Conservation (phyloP, 176 grass and related monocot genomes). For the Musa beccarii region DNA sequence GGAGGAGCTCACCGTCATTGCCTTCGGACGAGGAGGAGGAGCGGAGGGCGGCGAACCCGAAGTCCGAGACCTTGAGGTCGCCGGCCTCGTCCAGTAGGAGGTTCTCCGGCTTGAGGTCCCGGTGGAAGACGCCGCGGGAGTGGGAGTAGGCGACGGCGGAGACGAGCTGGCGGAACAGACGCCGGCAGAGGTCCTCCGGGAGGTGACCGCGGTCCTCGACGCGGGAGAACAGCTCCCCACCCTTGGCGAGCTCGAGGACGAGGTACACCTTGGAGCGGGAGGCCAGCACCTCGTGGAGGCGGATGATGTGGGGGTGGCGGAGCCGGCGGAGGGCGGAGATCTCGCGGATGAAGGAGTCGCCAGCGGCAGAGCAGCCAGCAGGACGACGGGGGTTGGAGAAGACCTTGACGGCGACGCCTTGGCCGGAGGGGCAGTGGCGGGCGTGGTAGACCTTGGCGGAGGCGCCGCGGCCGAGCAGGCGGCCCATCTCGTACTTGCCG, state of each 20-base stretch:
- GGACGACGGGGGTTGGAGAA: constrained; percentile 44
- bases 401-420: constrained; percentile 61
- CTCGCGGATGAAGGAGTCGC: constrained; percentile 34
- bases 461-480: constrained; percentile 71
- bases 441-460: constrained; percentile 88
- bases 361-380: neutral
- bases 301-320: constrained; percentile 59
- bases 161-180: constrained; percentile 62
- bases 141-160: constrained; percentile 75
- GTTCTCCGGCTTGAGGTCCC: constrained; percentile 20
- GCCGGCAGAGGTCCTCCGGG: constrained; percentile 42
- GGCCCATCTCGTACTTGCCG: constrained; percentile 49
- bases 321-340: constrained; percentile 46
- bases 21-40: constrained; percentile 31
- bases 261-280: constrained; percentile 67
- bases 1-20: constrained; percentile 3
- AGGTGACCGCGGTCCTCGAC: constrained; percentile 44
- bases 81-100: constrained; percentile 14
- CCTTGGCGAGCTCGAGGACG: constrained; percentile 61
- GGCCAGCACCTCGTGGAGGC: constrained; percentile 56
- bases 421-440: constrained; percentile 43
- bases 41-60: constrained; percentile 46
- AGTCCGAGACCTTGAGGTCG: constrained; percentile 16
- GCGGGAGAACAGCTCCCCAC: constrained; percentile 56
- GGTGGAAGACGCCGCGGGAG: constrained; percentile 33